These are phyloP conservation scores for Hypoxylon rickii DNA, from an alignment of 495 filamentous ascomycete genomes.

Conservation along the genomic window DNA sequence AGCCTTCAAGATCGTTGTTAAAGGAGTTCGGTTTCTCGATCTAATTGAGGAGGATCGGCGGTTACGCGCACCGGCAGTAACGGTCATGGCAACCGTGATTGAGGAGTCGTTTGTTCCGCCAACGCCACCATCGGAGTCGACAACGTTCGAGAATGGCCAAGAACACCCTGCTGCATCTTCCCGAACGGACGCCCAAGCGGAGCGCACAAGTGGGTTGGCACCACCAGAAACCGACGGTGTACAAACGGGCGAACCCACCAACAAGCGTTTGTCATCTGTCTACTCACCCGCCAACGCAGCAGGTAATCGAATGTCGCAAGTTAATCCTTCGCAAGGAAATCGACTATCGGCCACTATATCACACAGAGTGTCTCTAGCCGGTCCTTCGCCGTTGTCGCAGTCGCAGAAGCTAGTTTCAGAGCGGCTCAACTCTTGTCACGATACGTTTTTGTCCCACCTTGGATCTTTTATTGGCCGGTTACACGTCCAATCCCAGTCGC, in stretches of 20 bases:
- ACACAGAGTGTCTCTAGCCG: constrained; percentile 58
- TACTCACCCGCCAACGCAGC: constrained; percentile 42
- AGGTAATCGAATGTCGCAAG: constrained; percentile 46
- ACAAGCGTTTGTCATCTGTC: constrained; percentile 51
- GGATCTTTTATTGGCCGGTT: constrained; percentile 90
- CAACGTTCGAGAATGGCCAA: constrained; percentile 42
- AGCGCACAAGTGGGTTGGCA: constrained; percentile 34
- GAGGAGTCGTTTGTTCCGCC: constrained; percentile 67
- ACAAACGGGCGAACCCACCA: constrained; percentile 39
- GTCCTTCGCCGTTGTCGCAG: constrained; percentile 47
- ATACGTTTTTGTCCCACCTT: constrained; percentile 83
- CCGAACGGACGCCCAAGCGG: constrained; percentile 38
- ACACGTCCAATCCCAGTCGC: constrained; percentile 86
- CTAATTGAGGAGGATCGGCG: constrained; percentile 74
- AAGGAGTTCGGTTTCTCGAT: constrained; percentile 91
- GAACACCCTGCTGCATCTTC: constrained; percentile 45
- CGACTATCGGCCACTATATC: constrained; percentile 56
- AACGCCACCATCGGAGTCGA: constrained; percentile 71
- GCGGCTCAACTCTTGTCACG: constrained; percentile 76
- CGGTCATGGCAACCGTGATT: constrained; percentile 63
- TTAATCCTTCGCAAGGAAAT: constrained; percentile 36
- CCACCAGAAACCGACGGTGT: constrained; percentile 38
- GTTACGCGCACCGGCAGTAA: constrained; percentile 54
- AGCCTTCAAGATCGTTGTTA: constrained; percentile 91
- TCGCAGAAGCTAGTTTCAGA: constrained; percentile 58